Percentiles rank a stretch among this genome's conserved stretches.
Evolutionary conservation across 805 yeast species (phyloP).

Genomic region (Saccharomycopsis sp.): DNA sequence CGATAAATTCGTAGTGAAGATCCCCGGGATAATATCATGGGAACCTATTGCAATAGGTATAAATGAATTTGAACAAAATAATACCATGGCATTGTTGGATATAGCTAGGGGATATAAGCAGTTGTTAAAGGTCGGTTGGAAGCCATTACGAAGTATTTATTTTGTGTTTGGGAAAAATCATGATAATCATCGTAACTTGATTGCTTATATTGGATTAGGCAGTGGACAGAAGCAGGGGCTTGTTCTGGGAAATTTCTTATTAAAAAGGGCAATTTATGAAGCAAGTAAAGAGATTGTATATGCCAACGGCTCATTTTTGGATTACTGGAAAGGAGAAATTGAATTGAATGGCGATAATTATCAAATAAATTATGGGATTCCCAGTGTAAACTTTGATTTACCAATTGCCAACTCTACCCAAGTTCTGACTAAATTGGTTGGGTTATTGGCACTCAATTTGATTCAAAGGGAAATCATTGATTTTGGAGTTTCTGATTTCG

Average conservation of each 20-base stretch:
- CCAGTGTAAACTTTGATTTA: too few relatives aligned
- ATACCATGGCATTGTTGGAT: constrained; percentile 44
- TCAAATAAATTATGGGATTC: too few relatives aligned
- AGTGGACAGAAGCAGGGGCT: too few relatives aligned
- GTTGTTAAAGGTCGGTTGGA: constrained; percentile 11
- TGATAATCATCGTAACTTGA: too few relatives aligned
- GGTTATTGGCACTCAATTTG: constrained; percentile 45
- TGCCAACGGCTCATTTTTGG: not conserved
- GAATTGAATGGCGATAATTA: too few relatives aligned
- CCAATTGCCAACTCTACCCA: too few relatives aligned
- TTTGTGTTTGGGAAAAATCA: constrained; percentile 16
- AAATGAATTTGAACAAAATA: constrained; percentile 40
- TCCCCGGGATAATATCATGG: constrained; percentile 47
- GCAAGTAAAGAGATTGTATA: constrained; percentile 1
- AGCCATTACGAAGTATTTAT: constrained; percentile 15
- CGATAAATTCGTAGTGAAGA: constrained; percentile 41
- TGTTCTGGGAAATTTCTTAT: too few relatives aligned
- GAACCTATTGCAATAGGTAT: constrained; percentile 51
- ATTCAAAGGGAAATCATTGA: constrained; percentile 52
- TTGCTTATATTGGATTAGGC: too few relatives aligned
- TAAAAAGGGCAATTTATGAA: not conserved
- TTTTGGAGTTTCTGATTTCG: constrained; percentile 41
- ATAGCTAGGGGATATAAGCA: constrained; percentile 39
- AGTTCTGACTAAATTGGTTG: constrained; percentile 51
- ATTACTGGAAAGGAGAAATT: too few relatives aligned